Evolutionary conservation across 106 monocot species (phyloP), one percentile per base, ranked within the genome.

Genomic region (Apostasia shenzhenica): DNA sequence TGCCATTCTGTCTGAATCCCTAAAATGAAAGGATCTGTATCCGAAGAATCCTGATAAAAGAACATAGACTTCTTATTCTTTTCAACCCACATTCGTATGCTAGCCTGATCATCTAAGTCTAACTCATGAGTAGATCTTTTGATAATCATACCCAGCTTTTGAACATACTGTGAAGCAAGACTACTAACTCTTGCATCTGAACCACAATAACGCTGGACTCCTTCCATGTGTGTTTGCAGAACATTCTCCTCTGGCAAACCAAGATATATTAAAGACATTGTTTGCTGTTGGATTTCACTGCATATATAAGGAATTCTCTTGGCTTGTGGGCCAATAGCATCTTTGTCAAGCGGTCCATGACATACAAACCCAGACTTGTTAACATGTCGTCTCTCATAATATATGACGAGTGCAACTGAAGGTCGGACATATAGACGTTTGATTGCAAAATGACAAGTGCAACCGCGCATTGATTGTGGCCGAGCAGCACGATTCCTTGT

Each of bases 1-100:
- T 97, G 97, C 92, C 97, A 97, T 40, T 97, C 92, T 57, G 97
- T 97, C 63, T 97, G 97, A 62, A 97, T 92, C 61, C 97, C 97
- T 44, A 97, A 71, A 62, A 97, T 92, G 72, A 97, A 97, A 55
- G 97, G 84, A 81, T 97, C 89, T 1, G 70, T 70, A 53, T 97
- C 97, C 3, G 86, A 81, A 51, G 92, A 84, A 63, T 97, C 97
- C 75, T 92, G 89, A 70, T 87, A 87, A 78, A 81, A 92, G 73
- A 97, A 97, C 2, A 97, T 92, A 8, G 92, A 86, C 68, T 92
- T 97, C 74, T 81, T 97, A 42, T 97, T 97, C 70, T 69, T 92
- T 68, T 97, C 92, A 56, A 83, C 89, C 97, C 97, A 97, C 77
- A 97, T 70, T 26, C 89, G 85, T 54, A 97, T 85, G 74, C 97